Evolutionary conservation across 805 yeast genomes (phyloP).

Genomic region (Nakazawaea ishiwadae): DNA sequence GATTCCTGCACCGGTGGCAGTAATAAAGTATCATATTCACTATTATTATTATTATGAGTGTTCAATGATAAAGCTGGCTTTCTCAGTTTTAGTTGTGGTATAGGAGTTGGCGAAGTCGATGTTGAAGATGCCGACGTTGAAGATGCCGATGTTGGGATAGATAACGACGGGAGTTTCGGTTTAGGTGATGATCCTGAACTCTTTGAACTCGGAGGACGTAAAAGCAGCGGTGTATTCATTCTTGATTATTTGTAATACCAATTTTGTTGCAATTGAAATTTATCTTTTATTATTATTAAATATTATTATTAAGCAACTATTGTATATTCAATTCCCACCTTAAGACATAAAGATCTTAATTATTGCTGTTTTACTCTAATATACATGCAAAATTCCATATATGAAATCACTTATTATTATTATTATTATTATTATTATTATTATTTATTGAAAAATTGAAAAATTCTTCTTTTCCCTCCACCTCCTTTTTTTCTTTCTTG

Average conservation of each 20-base stretch:
- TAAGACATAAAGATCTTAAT: no score
- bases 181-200: conserved; percentile 24
- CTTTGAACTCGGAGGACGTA: conserved; percentile 40
- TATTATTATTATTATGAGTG: background rate
- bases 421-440: no score
- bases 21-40: background rate
- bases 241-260: background rate
- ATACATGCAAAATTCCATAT: no score
- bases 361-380: no score
- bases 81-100: background rate
- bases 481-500: no score
- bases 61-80: conserved; percentile 6
- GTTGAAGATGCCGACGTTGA: background rate
- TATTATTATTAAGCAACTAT: no score
- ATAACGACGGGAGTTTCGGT: conserved; percentile 21
- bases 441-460: no score
- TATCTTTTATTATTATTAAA: no score
- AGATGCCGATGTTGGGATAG: conserved; percentile 15
- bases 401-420: no score
- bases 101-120: background rate
- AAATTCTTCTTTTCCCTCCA: no score
- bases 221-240: conserved; percentile 38
- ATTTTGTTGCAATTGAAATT: no score
- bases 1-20: conserved; percentile 2
- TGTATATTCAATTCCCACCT: no score